These are phyloP conservation scores for Fusarium setosum DNA, from an alignment of 2,329 filamentous ascomycete genomes.

Conservation along the genomic window DNA sequence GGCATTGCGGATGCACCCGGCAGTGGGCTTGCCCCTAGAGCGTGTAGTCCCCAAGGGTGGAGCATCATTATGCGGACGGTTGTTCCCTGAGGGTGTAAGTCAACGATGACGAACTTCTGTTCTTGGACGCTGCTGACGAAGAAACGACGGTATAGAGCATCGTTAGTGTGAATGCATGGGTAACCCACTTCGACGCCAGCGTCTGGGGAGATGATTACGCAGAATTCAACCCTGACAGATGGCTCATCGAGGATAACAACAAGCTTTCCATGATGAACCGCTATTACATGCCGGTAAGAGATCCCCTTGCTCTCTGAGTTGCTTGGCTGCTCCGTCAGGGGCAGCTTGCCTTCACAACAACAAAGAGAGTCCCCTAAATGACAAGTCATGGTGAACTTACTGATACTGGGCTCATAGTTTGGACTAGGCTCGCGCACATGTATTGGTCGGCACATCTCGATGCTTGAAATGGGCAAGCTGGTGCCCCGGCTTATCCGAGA, in stretches of 20 bases:
- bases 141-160: neutral
- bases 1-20: slow-evolving; percentile 8
- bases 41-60: slow-evolving; percentile 2
- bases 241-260: slow-evolving; percentile 4
- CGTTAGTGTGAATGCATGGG: neutral
- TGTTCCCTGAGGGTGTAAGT: slow-evolving; percentile 17
- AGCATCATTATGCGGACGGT: neutral
- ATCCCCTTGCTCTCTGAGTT: neutral
- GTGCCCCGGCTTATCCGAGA: slow-evolving; percentile 15
- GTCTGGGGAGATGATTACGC: slow-evolving; percentile 13
- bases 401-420: slow-evolving; percentile 6
- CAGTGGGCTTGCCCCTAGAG: slow-evolving; percentile 3
- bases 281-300: slow-evolving; percentile 22
- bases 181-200: neutral
- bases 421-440: slow-evolving; percentile 20
- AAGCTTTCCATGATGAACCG: slow-evolving; percentile 15
- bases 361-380: too few relatives aligned
- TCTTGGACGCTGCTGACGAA: neutral
- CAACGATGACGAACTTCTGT: neutral
- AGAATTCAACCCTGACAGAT: slow-evolving; percentile 12
- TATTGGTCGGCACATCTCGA: slow-evolving; percentile 23
- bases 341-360: too few relatives aligned
- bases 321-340: too few relatives aligned
- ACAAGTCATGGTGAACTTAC: too few relatives aligned
- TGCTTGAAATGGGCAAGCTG: slow-evolving; percentile 27